These are phyloP conservation scores for Auricularia sp. DNA, from an alignment of 768 basidiomycete genomes.

Conservation along the genomic window DNA sequence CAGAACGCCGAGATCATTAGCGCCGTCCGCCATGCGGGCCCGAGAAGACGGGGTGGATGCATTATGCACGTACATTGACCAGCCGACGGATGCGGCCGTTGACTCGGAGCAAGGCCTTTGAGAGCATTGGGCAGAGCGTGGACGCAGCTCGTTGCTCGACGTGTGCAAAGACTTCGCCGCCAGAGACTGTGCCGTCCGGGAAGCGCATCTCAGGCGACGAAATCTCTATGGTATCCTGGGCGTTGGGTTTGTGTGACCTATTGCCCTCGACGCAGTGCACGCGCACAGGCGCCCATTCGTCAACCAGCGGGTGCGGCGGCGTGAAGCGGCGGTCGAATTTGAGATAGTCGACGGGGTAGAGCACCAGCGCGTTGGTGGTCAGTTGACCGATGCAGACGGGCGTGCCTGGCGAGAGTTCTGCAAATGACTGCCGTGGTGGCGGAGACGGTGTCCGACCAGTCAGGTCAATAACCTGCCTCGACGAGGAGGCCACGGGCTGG, in stretches of 20 bases:
- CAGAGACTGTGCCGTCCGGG: slow-evolving; percentile 41
- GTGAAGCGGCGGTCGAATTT: slow-evolving; percentile 27
- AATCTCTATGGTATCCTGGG: slow-evolving; percentile 66
- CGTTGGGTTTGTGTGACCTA: slow-evolving; percentile 39
- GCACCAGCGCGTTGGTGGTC: slow-evolving; percentile 69
- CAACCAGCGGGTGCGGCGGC: slow-evolving; percentile 24
- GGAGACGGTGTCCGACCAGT: slow-evolving; percentile 9
- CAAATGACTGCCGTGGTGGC: neutral
- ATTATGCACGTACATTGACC: slow-evolving; percentile 36
- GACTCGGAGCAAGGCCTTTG: slow-evolving; percentile 71
- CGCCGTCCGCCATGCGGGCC: slow-evolving; percentile 18
- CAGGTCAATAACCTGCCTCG: slow-evolving; percentile 7
- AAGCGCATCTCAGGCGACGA: slow-evolving; percentile 47
- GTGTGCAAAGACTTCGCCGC: slow-evolving; percentile 69
- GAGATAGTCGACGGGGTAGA: slow-evolving; percentile 73
- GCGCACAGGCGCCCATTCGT: slow-evolving; percentile 60
- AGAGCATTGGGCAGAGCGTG: slow-evolving; percentile 71
- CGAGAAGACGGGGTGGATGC: slow-evolving; percentile 27
- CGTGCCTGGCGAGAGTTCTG: slow-evolving; percentile 64
- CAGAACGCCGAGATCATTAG: slow-evolving; percentile 14
- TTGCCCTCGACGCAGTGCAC: slow-evolving; percentile 57
- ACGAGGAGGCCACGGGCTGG: neutral
- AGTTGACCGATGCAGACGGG: slow-evolving; percentile 85
- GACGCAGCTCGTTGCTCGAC: slow-evolving; percentile 81
- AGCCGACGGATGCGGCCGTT: slow-evolving; percentile 62